Evolutionary conservation across 139 green algal species (phyloP).

Genomic region (Mychonastes homosphaera): DNA sequence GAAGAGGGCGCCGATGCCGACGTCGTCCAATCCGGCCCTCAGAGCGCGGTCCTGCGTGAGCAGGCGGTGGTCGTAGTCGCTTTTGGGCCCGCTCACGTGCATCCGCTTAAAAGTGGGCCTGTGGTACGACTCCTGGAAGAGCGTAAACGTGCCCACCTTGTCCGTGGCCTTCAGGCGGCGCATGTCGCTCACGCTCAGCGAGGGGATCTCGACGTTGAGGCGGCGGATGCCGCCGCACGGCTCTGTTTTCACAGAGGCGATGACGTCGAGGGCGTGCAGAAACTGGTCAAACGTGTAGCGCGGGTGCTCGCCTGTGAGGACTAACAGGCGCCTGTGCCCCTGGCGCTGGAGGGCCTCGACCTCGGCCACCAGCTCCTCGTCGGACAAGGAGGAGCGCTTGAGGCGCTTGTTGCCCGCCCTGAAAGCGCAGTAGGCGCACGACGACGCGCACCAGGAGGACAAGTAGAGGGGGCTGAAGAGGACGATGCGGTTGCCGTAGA

Average conservation of each 20-base stretch:
- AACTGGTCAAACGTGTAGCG: constrained; percentile 60
- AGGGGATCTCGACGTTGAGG: constrained; percentile 65
- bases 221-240: constrained; percentile 53
- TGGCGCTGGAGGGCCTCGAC: constrained; percentile 46
- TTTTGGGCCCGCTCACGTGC: constrained; percentile 54
- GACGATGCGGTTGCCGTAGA: constrained; percentile 66
- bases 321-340: constrained; percentile 51
- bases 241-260: constrained; percentile 39
- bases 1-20: constrained; percentile 56
- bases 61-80: constrained; percentile 48
- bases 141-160: constrained; percentile 56
- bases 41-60: constrained; percentile 55
- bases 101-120: constrained; percentile 45
- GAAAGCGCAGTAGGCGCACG: constrained; percentile 63
- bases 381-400: constrained; percentile 27
- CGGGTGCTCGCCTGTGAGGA: constrained; percentile 57
- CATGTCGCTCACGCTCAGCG: constrained; percentile 58
- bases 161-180: constrained; percentile 55
- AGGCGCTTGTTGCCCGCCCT: constrained; percentile 40
- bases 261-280: constrained; percentile 42
- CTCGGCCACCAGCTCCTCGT: constrained; percentile 38
- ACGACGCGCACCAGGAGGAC: constrained; percentile 63
- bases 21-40: constrained; percentile 53
- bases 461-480: constrained; percentile 61
- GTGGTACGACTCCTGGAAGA: constrained; percentile 65